A percentile compares a stretch with the other conserved stretches of the same genome.
These are phyloP conservation scores for Podaxis sp. DNA, from an alignment of 768 basidiomycete species.

Conservation along the genomic window DNA sequence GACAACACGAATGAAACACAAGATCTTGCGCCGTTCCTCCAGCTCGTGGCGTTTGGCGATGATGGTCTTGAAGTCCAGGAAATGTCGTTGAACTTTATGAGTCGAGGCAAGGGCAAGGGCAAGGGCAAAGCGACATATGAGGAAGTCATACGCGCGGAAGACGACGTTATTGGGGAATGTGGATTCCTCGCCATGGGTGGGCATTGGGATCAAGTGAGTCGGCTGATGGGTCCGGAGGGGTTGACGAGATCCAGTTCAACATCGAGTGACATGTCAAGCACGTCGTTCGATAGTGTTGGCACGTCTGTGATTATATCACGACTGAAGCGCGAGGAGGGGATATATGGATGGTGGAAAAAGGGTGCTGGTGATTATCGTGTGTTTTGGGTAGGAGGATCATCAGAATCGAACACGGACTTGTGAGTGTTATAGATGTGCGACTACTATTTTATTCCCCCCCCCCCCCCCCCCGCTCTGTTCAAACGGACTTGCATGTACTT, in stretches of 20 bases:
- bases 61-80: conserved; percentile 78
- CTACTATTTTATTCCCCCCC: neutral
- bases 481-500: neutral
- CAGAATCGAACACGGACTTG: neutral
- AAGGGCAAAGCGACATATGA: conserved; percentile 46
- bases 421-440: neutral
- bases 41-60: conserved; percentile 67
- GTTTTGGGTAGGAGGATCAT: conserved; percentile 74
- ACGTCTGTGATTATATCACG: conserved; percentile 46
- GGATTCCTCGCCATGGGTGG: conserved; percentile 56
- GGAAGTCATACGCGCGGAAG: conserved; percentile 52
- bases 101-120: conserved; percentile 47
- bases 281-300: conserved; percentile 50
- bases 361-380: conserved; percentile 75
- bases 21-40: conserved; percentile 47
- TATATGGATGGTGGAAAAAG: conserved; percentile 79
- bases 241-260: conserved; percentile 45
- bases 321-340: conserved; percentile 56
- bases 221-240: conserved; percentile 30
- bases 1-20: conserved; percentile 18
- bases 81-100: conserved; percentile 50
- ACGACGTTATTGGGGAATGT: conserved; percentile 62
- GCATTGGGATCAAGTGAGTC: conserved; percentile 42
- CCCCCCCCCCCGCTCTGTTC: neutral
- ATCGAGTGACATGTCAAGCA: conserved; percentile 38